phyloP scores from a whole-genome alignment of 441 rosid species.

The Bocquillonia castaneifolia region DNA sequence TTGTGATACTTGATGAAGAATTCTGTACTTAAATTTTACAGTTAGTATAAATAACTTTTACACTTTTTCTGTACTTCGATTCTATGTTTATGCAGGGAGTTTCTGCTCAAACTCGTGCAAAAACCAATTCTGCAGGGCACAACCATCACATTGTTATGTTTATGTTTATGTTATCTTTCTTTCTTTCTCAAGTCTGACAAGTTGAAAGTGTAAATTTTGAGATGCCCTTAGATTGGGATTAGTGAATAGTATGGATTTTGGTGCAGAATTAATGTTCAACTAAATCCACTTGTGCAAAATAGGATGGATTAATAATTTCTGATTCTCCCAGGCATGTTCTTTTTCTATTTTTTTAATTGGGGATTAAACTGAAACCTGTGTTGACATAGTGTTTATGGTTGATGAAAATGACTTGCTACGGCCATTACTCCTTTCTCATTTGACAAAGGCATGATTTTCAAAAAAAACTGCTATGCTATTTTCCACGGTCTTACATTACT shows the following conservation, averaged over 20 bases:
- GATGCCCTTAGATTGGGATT: neutral
- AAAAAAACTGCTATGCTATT: neutral
- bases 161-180: neutral
- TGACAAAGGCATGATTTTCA: neutral
- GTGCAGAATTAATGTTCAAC: constrained; percentile 13
- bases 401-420: neutral
- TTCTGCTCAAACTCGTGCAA: constrained; percentile 1
- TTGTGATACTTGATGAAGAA: neutral
- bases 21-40: too few relatives aligned
- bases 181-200: constrained; percentile 4
- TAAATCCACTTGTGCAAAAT: constrained; percentile 14
- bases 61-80: too few relatives aligned
- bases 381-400: neutral
- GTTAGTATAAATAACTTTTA: too few relatives aligned
- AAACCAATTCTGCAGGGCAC: neutral
- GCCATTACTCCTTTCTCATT: neutral
- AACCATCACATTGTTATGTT: neutral
- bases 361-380: neutral
- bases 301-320: constrained; percentile 12
- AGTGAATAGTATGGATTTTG: neutral
- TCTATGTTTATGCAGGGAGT: too few relatives aligned
- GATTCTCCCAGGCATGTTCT: neutral
- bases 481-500: neutral
- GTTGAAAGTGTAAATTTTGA: too few relatives aligned
- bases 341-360: neutral